Conservation (phyloP, 2,329 filamentous ascomycete genomes). For the Huntiella savannae region DNA sequence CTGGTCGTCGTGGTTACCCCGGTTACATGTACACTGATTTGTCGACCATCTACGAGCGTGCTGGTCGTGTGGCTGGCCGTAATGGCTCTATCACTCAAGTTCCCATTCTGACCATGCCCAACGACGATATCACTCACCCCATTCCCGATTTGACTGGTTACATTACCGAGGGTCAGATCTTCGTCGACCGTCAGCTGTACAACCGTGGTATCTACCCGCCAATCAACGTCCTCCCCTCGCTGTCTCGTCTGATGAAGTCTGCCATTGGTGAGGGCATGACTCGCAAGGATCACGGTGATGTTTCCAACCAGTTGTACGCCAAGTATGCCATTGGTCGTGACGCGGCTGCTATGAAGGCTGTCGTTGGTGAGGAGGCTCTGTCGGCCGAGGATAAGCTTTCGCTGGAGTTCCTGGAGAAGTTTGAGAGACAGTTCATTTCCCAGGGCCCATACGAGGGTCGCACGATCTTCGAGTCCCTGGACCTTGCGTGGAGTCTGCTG, state of each 20-base stretch:
- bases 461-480: constrained; percentile 80
- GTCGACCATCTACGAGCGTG: constrained; percentile 98
- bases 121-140: constrained; percentile 98
- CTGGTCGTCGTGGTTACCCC: constrained; percentile 95
- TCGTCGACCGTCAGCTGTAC: constrained; percentile 78
- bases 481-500: constrained; percentile 88
- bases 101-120: constrained; percentile 97
- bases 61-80: constrained; percentile 87
- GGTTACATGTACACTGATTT: constrained; percentile 99
- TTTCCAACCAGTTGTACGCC: constrained; percentile 97
- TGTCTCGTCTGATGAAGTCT: constrained; percentile 99
- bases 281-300: constrained; percentile 89
- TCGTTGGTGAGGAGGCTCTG: constrained; percentile 93
- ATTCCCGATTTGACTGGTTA: constrained; percentile 98
- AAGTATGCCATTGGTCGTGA: constrained; percentile 99
- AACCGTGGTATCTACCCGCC: constrained; percentile 98
- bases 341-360: constrained; percentile 95
- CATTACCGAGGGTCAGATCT: constrained; percentile 98
- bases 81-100: constrained; percentile 99
- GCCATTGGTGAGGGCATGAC: constrained; percentile 96
- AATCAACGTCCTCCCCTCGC: constrained; percentile 93
- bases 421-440: constrained; percentile 83
- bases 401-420: constrained; percentile 95
- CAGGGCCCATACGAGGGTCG: constrained; percentile 87
- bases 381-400: constrained; percentile 94